Evolutionary conservation across 2,329 filamentous ascomycete species (phyloP).

Genomic region (Cadophora malorum): DNA sequence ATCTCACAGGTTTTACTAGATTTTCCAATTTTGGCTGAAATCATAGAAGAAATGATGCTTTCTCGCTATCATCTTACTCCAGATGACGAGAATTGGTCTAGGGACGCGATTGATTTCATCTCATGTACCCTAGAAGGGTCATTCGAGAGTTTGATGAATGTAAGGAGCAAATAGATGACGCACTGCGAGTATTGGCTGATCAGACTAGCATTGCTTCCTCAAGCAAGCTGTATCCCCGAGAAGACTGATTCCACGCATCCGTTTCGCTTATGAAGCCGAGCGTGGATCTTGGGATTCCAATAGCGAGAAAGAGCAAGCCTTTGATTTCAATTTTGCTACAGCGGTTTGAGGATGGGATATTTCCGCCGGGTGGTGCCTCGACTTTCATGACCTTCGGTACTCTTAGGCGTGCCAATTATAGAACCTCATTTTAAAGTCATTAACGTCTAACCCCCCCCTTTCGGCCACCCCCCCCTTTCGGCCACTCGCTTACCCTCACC

Average conservation of each 20-base stretch:
- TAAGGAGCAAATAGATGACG: constrained; percentile 1
- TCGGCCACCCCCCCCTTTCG: too few species aligned
- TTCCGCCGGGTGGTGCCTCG: neutral
- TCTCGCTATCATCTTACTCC: constrained; percentile 25
- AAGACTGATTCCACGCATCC: constrained; percentile 24
- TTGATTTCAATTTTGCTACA: constrained; percentile 9
- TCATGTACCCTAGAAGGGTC: constrained; percentile 24
- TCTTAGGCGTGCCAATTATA: constrained; percentile 7
- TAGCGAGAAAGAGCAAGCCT: constrained; percentile 7
- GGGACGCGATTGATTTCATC: constrained; percentile 25
- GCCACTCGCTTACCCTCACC: too few species aligned
- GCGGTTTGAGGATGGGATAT: constrained; percentile 2
- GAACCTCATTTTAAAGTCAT: neutral
- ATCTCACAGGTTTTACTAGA: constrained; percentile 22
- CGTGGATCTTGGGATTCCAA: constrained; percentile 6
- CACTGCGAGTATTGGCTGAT: constrained; percentile 20
- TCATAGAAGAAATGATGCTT: constrained; percentile 31
- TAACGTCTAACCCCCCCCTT: too few species aligned
- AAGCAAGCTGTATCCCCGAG: constrained; percentile 21
- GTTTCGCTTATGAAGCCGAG: constrained; percentile 21
- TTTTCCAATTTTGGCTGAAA: constrained; percentile 27
- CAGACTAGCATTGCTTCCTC: constrained; percentile 25
- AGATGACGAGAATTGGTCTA: constrained; percentile 21
- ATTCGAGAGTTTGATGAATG: constrained; percentile 6
- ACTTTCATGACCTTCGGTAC: constrained; percentile 1